A percentile compares a stretch with the other conserved stretches of the same genome.
These are phyloP conservation scores for Fragaria vesca DNA, from an alignment of 306 rosid genomes.

Conservation along the genomic window DNA sequence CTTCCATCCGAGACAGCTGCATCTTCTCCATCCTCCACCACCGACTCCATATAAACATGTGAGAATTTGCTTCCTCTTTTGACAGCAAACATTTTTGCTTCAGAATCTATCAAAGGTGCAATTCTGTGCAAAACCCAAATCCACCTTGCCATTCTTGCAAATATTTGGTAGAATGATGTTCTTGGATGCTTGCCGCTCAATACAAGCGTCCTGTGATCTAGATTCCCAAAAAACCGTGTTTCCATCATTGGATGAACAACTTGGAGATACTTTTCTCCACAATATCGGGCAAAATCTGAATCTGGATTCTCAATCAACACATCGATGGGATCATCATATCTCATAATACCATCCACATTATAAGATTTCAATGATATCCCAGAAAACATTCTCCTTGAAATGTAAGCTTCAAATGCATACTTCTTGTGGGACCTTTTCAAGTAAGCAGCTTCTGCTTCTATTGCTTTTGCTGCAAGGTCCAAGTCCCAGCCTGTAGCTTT, in stretches of 20 bases:
- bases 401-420: constrained; percentile 82
- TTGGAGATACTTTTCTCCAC: constrained; percentile 50
- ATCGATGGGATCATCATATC: constrained; percentile 60
- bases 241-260: constrained; percentile 72
- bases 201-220: constrained; percentile 59
- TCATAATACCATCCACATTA: constrained; percentile 48
- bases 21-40: constrained; percentile 38
- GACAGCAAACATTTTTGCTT: constrained; percentile 53
- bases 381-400: constrained; percentile 61
- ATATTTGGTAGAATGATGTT: constrained; percentile 73
- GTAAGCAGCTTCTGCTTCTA: constrained; percentile 52
- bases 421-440: constrained; percentile 71
- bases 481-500: constrained; percentile 89
- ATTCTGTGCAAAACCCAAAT: constrained; percentile 66
- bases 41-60: constrained; percentile 62
- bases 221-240: constrained; percentile 67
- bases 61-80: constrained; percentile 54
- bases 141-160: constrained; percentile 79
- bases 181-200: constrained; percentile 69
- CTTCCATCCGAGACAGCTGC: constrained; percentile 23
- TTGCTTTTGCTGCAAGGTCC: constrained; percentile 51
- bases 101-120: constrained; percentile 50
- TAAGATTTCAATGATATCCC: constrained; percentile 30
- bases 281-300: constrained; percentile 70
- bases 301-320: constrained; percentile 55